Evolutionary conservation across 768 basidiomycete genomes (phyloP).

Genomic region (Porphyrellus cyaneotinctus): DNA sequence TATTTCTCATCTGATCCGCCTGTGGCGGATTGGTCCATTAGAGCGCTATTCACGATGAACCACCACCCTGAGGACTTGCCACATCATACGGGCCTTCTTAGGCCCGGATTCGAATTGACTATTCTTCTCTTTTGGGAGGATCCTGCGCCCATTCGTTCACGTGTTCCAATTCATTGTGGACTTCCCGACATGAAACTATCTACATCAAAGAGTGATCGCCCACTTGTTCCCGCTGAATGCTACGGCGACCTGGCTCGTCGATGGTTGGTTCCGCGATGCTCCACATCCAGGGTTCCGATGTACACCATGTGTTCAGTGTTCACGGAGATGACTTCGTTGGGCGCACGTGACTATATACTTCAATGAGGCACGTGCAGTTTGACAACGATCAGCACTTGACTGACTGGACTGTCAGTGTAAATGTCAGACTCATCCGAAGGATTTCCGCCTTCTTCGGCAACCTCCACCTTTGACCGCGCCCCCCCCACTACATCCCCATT

Average conservation of each 20-base stretch:
- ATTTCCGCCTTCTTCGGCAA: neutral
- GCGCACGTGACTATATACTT: conserved; percentile 6
- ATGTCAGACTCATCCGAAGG: neutral
- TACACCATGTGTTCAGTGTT: conserved; percentile 3
- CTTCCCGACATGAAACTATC: conserved; percentile 10
- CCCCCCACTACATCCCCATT: neutral
- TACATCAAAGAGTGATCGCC: conserved; percentile 17
- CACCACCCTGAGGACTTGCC: conserved; percentile 3
- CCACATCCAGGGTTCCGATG: neutral
- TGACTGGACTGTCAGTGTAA: neutral
- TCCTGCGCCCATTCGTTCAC: neutral
- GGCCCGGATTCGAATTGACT: neutral
- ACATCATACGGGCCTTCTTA: neutral
- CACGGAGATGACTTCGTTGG: conserved; percentile 25
- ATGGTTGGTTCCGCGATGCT: neutral
- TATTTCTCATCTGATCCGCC: conserved; percentile 19
- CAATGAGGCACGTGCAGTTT: neutral
- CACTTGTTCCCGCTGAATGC: conserved; percentile 18
- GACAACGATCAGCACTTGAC: neutral
- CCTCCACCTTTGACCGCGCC: neutral
- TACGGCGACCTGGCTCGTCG: conserved; percentile 4
- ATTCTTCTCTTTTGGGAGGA: neutral
- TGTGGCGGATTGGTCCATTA: neutral
- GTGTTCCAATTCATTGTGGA: neutral
- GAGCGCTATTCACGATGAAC: conserved; percentile 1